Evolutionary conservation across 768 basidiomycete genomes (phyloP).

Genomic region (Boletus reticuloceps): DNA sequence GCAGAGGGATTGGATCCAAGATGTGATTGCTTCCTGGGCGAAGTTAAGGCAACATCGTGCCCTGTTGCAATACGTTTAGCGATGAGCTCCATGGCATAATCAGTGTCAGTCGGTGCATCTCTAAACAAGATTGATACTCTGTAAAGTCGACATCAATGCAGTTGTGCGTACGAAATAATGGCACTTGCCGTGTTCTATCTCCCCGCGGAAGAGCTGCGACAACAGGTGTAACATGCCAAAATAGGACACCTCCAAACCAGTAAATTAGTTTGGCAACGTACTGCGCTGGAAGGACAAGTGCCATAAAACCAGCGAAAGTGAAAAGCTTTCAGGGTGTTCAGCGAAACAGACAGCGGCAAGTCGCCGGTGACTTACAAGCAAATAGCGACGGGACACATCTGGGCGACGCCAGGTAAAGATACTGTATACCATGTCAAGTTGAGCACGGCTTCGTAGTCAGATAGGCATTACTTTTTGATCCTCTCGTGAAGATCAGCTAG

Average conservation of each 20-base stretch:
- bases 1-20: slow-evolving; percentile 12
- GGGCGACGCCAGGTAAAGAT: slow-evolving; percentile 69
- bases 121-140: slow-evolving; percentile 48
- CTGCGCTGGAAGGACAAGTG: slow-evolving; percentile 46
- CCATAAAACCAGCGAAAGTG: slow-evolving; percentile 37
- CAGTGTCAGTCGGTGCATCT: slow-evolving; percentile 63
- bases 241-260: slow-evolving; percentile 47
- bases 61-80: slow-evolving; percentile 57
- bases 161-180: background rate
- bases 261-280: slow-evolving; percentile 49
- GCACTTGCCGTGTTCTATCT: slow-evolving; percentile 45
- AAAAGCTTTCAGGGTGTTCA: slow-evolving; percentile 31
- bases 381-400: slow-evolving; percentile 47
- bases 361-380: slow-evolving; percentile 35
- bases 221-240: slow-evolving; percentile 64
- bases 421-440: slow-evolving; percentile 32
- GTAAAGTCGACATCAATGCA: slow-evolving; percentile 1
- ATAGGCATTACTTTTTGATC: slow-evolving; percentile 50
- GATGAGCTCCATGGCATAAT: slow-evolving; percentile 70
- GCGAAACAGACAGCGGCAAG: background rate
- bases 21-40: slow-evolving; percentile 18
- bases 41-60: slow-evolving; percentile 41
- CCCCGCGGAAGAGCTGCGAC: slow-evolving; percentile 47
- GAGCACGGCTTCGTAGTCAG: background rate
- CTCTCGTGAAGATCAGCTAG: slow-evolving; percentile 64